Evolutionary conservation across 345 rosid species (phyloP).

Genomic region (Murraya koenigii): DNA sequence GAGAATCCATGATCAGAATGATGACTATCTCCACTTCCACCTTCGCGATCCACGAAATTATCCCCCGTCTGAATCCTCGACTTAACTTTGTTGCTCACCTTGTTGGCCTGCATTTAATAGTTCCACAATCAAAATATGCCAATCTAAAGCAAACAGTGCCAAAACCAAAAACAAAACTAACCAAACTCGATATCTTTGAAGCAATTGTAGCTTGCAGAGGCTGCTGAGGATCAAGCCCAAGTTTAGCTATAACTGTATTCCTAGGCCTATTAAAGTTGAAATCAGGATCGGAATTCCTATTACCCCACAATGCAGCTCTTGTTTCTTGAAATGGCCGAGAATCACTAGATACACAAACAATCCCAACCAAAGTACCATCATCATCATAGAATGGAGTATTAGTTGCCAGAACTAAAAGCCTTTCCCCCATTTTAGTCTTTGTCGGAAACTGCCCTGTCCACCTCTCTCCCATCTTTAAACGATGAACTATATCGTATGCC

Average conservation of each 20-base stretch:
- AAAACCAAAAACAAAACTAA: slow-evolving; percentile 41
- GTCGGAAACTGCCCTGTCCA: slow-evolving; percentile 95
- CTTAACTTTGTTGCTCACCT: slow-evolving; percentile 81
- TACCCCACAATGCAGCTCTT: slow-evolving; percentile 25
- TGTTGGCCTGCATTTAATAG: slow-evolving; percentile 59
- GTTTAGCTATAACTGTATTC: slow-evolving; percentile 56
- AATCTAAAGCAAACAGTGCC: slow-evolving; percentile 18
- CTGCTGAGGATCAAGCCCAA: slow-evolving; percentile 89
- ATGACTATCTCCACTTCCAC: slow-evolving; percentile 76
- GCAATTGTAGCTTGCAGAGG: slow-evolving; percentile 87
- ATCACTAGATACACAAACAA: slow-evolving; percentile 71
- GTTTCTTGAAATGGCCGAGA: slow-evolving; percentile 49
- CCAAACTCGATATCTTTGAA: slow-evolving; percentile 89
- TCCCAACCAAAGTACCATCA: slow-evolving; percentile 65
- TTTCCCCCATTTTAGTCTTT: slow-evolving; percentile 71
- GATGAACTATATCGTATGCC: slow-evolving; percentile 50
- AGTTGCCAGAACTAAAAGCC: slow-evolving; percentile 56
- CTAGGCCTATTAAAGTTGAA: slow-evolving; percentile 45
- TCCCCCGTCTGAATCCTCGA: slow-evolving; percentile 66
- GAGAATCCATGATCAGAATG: slow-evolving; percentile 60
- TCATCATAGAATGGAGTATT: slow-evolving; percentile 81
- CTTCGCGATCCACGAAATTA: slow-evolving; percentile 52
- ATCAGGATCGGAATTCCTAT: slow-evolving; percentile 44
- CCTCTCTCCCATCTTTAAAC: slow-evolving; percentile 62
- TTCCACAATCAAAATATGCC: slow-evolving; percentile 31